Percentiles rank a stretch among this genome's conserved stretches.
These are phyloP conservation scores for Colletotrichum sp. DNA, from an alignment of 2,329 filamentous ascomycete species.

Conservation along the genomic window DNA sequence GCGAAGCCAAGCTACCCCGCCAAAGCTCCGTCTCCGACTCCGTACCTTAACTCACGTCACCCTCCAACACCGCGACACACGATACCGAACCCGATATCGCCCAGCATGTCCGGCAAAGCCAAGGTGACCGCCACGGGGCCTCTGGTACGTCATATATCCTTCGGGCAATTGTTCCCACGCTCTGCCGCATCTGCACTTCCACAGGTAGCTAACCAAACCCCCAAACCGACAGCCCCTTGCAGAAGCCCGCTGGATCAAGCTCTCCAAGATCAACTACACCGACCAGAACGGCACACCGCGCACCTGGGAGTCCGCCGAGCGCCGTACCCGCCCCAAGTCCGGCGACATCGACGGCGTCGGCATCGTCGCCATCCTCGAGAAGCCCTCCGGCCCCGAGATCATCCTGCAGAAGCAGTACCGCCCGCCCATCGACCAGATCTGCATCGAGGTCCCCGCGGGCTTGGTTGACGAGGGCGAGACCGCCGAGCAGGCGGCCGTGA, in stretches of 20 bases:
- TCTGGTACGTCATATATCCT: slow-evolving; percentile 39
- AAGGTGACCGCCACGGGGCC: slow-evolving; percentile 50
- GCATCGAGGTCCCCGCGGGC: slow-evolving; percentile 70
- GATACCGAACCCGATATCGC: neutral
- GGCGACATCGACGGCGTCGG: slow-evolving; percentile 75
- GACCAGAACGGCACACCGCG: slow-evolving; percentile 65
- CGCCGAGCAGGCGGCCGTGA: slow-evolving; percentile 64
- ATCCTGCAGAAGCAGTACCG: slow-evolving; percentile 72
- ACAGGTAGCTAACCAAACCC: neutral
- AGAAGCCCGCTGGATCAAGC: slow-evolving; percentile 65
- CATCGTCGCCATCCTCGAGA: slow-evolving; percentile 72
- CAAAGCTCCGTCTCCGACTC: neutral
- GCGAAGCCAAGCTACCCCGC: neutral
- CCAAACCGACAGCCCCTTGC: slow-evolving; percentile 42
- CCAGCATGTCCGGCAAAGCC: neutral
- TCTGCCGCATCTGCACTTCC: neutral
- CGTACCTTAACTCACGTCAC: neutral
- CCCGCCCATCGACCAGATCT: slow-evolving; percentile 63
- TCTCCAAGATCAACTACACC: slow-evolving; percentile 67
- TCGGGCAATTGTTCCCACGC: neutral
- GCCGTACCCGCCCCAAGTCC: slow-evolving; percentile 67
- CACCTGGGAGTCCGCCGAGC: slow-evolving; percentile 76
- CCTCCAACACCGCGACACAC: neutral
- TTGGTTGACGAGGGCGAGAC: slow-evolving; percentile 68
- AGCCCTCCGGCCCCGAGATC: slow-evolving; percentile 57